Evolutionary conservation across 2,329 filamentous ascomycete species (phyloP).

Genomic region (Dendrostoma leiphaemia): DNA sequence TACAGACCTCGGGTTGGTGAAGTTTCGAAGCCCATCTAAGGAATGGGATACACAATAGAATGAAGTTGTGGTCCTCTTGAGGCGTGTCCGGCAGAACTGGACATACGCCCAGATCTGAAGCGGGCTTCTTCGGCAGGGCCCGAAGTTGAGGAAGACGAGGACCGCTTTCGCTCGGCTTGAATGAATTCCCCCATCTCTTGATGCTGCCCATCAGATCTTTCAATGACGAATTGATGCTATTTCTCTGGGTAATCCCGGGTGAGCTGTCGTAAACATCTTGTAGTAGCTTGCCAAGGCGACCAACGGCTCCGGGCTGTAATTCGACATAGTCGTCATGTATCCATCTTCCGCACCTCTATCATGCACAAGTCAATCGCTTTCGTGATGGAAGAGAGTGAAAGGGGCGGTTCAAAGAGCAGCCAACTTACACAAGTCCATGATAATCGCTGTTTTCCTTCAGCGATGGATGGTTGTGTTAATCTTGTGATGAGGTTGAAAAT

Average conservation of each 20-base stretch:
- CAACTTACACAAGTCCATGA: conserved; percentile 13
- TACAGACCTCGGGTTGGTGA: conserved; percentile 22
- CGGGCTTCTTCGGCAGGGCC: neutral
- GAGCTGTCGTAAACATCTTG: too few relatives aligned
- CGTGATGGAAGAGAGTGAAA: too few relatives aligned
- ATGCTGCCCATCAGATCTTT: neutral
- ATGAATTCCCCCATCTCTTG: neutral
- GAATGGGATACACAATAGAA: conserved; percentile 21
- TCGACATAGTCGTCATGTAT: conserved; percentile 12
- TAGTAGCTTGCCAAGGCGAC: neutral
- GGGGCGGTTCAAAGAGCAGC: too few relatives aligned
- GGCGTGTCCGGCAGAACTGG: neutral
- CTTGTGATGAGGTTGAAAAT: neutral
- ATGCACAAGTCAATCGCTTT: neutral
- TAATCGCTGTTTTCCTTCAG: neutral
- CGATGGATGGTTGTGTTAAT: neutral
- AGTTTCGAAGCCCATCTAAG: conserved; percentile 15
- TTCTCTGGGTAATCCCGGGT: neutral
- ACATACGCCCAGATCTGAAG: neutral
- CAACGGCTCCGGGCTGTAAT: neutral
- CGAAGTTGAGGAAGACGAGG: neutral
- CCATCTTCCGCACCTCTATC: conserved; percentile 2
- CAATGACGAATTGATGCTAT: neutral
- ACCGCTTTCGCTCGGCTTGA: neutral
- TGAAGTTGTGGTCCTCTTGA: conserved; percentile 15